Conservation (phyloP, 75 land plant species). For the Chamaecyparis obtusa region DNA sequence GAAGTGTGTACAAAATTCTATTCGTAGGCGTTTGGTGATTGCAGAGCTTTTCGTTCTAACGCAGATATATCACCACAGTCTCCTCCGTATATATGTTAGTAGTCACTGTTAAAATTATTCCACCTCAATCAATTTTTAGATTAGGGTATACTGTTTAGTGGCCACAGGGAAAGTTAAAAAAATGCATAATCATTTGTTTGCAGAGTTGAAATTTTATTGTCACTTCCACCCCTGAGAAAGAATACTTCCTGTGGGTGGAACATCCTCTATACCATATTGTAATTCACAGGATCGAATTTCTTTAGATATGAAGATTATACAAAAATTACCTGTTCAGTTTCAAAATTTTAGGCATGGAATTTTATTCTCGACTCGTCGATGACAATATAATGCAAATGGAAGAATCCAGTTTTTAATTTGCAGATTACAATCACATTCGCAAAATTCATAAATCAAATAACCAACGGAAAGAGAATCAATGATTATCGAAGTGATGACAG, state of each 20-base stretch:
- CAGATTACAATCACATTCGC: background rate
- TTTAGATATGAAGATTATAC: background rate
- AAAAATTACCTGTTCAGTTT: background rate
- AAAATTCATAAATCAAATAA: background rate
- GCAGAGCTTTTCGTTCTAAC: background rate
- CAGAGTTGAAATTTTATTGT: background rate
- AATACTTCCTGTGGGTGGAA: background rate
- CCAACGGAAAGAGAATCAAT: too few species aligned
- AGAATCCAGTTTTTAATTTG: too few species aligned
- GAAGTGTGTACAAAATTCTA: constrained; percentile 7
- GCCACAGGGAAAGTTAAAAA: background rate
- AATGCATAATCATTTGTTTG: background rate
- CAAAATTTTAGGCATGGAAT: background rate
- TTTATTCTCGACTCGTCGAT: background rate
- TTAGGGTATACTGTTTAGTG: background rate
- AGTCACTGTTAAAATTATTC: background rate
- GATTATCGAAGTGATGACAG: too few species aligned
- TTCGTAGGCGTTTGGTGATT: constrained; percentile 13
- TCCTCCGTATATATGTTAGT: background rate
- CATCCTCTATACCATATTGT: background rate
- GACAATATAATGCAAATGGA: background rate
- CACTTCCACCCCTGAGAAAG: background rate
- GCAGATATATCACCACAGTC: background rate
- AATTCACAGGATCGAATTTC: background rate
- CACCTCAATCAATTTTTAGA: background rate